These are phyloP conservation scores for Euphrasia confusa DNA, from an alignment of 257 asterid genomes.

Conservation along the genomic window DNA sequence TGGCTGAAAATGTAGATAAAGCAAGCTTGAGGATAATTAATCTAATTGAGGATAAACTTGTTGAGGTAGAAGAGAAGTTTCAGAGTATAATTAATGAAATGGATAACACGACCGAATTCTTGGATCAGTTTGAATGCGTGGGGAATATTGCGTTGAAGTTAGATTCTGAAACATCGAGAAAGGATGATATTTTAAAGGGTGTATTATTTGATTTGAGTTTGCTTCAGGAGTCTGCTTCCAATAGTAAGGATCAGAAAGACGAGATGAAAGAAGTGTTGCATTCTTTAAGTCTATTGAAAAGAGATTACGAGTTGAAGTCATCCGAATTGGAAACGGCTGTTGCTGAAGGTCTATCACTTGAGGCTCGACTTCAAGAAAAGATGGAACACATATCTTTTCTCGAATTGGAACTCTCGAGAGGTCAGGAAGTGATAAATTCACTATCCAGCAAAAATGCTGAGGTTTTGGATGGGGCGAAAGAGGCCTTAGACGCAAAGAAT, in stretches of 20 bases:
- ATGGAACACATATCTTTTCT: constrained; percentile 43
- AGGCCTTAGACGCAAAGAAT: constrained; percentile 41
- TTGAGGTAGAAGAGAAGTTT: constrained; percentile 33
- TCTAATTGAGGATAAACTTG: constrained; percentile 32
- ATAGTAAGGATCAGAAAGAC: constrained; percentile 62
- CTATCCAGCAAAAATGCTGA: constrained; percentile 45
- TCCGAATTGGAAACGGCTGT: constrained; percentile 53
- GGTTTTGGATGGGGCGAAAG: constrained; percentile 45
- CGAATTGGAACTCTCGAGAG: constrained; percentile 44
- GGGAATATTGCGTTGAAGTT: constrained; percentile 53
- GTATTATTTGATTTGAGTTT: constrained; percentile 70
- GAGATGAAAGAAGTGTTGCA: constrained; percentile 49
- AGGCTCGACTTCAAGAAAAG: constrained; percentile 57
- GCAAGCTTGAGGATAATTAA: constrained; percentile 33
- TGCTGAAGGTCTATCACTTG: constrained; percentile 44
- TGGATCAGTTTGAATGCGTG: constrained; percentile 49
- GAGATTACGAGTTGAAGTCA: constrained; percentile 44
- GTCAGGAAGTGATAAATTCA: constrained; percentile 38
- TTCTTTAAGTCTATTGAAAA: constrained; percentile 48
- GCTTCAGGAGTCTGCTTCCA: constrained; percentile 90
- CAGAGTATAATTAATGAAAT: constrained; percentile 40
- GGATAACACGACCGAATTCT: constrained; percentile 34
- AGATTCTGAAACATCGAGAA: constrained; percentile 55
- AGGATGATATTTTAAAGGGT: constrained; percentile 81
- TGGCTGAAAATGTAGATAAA: constrained; percentile 32